These are phyloP conservation scores for Handroanthus guayacan DNA, from an alignment of 257 asterid species.

Conservation along the genomic window DNA sequence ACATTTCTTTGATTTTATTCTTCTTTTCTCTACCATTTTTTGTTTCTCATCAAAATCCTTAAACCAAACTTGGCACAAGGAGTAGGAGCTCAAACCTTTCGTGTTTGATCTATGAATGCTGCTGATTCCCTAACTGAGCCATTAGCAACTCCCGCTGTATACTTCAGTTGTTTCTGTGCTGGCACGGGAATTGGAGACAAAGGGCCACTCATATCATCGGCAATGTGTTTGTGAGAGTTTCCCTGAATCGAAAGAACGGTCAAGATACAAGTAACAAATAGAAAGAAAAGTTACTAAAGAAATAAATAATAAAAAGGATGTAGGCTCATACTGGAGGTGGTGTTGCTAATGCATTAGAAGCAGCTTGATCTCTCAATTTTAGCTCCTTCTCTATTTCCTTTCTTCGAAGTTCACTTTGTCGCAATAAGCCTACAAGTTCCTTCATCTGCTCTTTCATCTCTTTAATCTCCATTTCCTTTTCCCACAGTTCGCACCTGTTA, in stretches of 20 bases:
- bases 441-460: constrained; percentile 72
- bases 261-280: not conserved
- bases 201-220: constrained; percentile 57
- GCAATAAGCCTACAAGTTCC: constrained; percentile 62
- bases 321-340: constrained; percentile 58
- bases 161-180: constrained; percentile 76
- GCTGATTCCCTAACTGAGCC: constrained; percentile 61
- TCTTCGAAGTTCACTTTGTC: constrained; percentile 67
- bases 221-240: constrained; percentile 51
- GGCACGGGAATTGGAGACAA: constrained; percentile 66
- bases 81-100: constrained; percentile 51
- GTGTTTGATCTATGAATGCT: constrained; percentile 60
- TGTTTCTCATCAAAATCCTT: too few relatives aligned
- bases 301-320: not conserved
- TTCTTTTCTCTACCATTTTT: too few relatives aligned
- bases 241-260: constrained; percentile 34
- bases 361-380: constrained; percentile 55
- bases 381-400: constrained; percentile 67
- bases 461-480: constrained; percentile 61
- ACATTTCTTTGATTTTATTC: too few relatives aligned
- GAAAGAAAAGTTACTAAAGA: not conserved
- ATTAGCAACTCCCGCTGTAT: constrained; percentile 69
- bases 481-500: constrained; percentile 71
- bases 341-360: constrained; percentile 55
- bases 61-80: not conserved